A percentile compares a stretch with the other conserved stretches of the same genome.
These are phyloP conservation scores for Cardiospermum halicacabum DNA, from an alignment of 345 rosid genomes.

Conservation along the genomic window DNA sequence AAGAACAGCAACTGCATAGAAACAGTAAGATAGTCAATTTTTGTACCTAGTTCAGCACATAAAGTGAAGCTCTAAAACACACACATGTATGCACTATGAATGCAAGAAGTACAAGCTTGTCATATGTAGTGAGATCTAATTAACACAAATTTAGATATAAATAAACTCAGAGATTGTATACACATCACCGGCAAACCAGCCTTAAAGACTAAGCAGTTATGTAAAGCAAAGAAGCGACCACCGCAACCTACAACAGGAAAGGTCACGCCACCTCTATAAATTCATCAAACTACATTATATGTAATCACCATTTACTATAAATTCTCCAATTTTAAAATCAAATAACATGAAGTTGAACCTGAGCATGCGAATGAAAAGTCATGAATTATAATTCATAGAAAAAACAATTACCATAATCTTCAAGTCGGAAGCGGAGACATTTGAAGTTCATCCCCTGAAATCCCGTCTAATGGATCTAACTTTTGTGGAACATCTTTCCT, in stretches of 20 bases:
- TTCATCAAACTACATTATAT: background rate
- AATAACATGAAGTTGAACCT: background rate
- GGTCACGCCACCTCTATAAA: background rate
- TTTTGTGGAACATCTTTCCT: slow-evolving; percentile 51
- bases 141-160: background rate
- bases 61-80: background rate
- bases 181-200: background rate
- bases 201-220: background rate
- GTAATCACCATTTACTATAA: background rate
- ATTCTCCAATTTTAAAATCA: background rate
- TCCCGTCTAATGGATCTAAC: slow-evolving; percentile 42
- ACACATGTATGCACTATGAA: background rate
- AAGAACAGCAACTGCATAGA: background rate
- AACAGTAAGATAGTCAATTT: background rate
- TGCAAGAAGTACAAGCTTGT: background rate
- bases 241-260: background rate
- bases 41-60: background rate
- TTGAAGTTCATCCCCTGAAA: slow-evolving; percentile 48
- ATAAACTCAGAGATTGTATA: background rate
- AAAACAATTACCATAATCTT: slow-evolving; percentile 16
- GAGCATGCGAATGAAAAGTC: background rate
- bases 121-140: background rate
- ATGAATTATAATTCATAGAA: background rate
- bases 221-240: background rate
- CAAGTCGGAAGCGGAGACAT: slow-evolving; percentile 54